A percentile compares a stretch with the other conserved stretches of the same genome.
Conservation (phyloP, 805 yeast genomes). For the Diddensiella transvaalensis region DNA sequence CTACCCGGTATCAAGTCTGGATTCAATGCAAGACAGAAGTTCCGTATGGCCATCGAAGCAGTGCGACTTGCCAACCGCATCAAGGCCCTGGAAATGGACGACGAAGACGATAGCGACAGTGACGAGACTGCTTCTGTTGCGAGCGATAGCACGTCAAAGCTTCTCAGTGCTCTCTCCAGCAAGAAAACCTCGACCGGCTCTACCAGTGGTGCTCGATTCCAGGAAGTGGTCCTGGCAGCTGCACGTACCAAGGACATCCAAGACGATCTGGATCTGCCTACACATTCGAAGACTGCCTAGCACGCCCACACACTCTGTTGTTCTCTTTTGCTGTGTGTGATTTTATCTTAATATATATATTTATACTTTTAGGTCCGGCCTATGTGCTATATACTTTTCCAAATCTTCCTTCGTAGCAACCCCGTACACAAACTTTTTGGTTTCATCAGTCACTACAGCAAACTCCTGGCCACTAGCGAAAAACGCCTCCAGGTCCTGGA, state of each 20-base stretch:
- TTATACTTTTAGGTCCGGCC: slow-evolving; percentile 33
- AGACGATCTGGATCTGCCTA: slow-evolving; percentile 13
- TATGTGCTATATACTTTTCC: slow-evolving; percentile 39
- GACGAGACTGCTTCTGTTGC: slow-evolving; percentile 41
- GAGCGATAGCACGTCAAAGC: background rate
- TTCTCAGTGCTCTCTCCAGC: slow-evolving; percentile 1
- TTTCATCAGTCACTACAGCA: slow-evolving; percentile 55
- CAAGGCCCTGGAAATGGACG: slow-evolving; percentile 57
- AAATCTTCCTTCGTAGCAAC: slow-evolving; percentile 54
- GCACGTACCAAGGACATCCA: slow-evolving; percentile 50
- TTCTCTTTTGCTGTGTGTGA: background rate
- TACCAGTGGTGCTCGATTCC: slow-evolving; percentile 39
- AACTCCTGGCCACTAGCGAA: slow-evolving; percentile 48
- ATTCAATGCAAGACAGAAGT: slow-evolving; percentile 77
- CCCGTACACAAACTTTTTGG: slow-evolving; percentile 52
- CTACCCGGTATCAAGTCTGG: slow-evolving; percentile 77
- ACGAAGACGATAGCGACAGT: slow-evolving; percentile 42
- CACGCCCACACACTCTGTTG: background rate
- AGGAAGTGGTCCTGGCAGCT: slow-evolving; percentile 68
- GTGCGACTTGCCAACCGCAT: slow-evolving; percentile 79
- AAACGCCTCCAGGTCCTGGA: slow-evolving; percentile 50
- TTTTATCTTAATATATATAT: too few relatives aligned
- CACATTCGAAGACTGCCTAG: background rate
- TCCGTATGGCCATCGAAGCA: slow-evolving; percentile 81
- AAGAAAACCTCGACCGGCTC: slow-evolving; percentile 4